phyloP scores from a whole-genome alignment of 2,329 filamentous ascomycete genomes.

The Arthrinium phaeospermum region DNA sequence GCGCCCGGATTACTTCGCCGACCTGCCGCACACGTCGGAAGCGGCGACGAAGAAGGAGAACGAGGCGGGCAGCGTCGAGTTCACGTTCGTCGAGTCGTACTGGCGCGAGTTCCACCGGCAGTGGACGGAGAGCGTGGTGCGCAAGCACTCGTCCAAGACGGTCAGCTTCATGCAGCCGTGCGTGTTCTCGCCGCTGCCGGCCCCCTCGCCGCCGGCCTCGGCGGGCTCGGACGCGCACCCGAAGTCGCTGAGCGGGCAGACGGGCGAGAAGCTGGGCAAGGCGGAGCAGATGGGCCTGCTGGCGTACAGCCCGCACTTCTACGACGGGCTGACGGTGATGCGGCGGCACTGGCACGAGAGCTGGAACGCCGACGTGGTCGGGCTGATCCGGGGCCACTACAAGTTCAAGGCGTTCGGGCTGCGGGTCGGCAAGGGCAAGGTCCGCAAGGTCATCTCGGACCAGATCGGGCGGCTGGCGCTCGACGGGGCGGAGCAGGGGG shows the following conservation, averaged over 20 bases:
- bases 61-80: slow-evolving; percentile 10
- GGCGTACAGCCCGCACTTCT: slow-evolving; percentile 34
- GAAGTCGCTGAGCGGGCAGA: background rate
- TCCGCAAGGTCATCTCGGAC: slow-evolving; percentile 28
- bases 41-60: slow-evolving; percentile 25
- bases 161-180: slow-evolving; percentile 31
- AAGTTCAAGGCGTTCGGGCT: slow-evolving; percentile 29
- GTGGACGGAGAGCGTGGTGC: slow-evolving; percentile 26
- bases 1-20: slow-evolving; percentile 29
- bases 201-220: slow-evolving; percentile 24
- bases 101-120: slow-evolving; percentile 30
- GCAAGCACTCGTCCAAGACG: slow-evolving; percentile 22
- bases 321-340: slow-evolving; percentile 34
- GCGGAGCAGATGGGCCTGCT: slow-evolving; percentile 15
- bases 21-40: slow-evolving; percentile 21
- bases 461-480: slow-evolving; percentile 29
- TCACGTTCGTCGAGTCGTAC: slow-evolving; percentile 30
- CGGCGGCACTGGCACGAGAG: slow-evolving; percentile 32
- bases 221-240: background rate
- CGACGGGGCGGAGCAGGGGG: slow-evolving; percentile 19
- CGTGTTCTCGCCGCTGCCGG: slow-evolving; percentile 25
- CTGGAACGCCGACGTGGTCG: slow-evolving; percentile 34
- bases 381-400: slow-evolving; percentile 31
- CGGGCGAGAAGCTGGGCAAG: slow-evolving; percentile 13
- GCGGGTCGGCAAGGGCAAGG: slow-evolving; percentile 28